Evolutionary conservation across 73 alveolate genomes (phyloP).

Genomic region (Paramecium sexaurelia): DNA sequence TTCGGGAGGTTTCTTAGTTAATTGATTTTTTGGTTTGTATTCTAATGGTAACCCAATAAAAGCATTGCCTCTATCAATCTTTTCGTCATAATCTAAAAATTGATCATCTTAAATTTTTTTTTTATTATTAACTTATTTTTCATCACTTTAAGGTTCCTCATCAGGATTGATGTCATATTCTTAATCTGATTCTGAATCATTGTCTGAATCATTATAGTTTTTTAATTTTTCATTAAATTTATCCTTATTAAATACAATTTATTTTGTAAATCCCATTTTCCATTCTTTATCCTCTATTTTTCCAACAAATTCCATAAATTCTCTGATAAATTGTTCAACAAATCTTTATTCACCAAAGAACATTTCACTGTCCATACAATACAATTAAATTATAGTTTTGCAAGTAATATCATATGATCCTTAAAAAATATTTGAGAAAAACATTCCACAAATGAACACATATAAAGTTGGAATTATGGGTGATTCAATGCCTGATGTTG

Average conservation of each 20-base stretch:
- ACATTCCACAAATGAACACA: slow-evolving; percentile 60
- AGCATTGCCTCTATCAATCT: slow-evolving; percentile 9
- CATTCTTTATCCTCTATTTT: slow-evolving; percentile 49
- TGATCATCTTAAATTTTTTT: slow-evolving; percentile 32
- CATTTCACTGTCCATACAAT: slow-evolving; percentile 65
- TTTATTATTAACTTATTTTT: background rate
- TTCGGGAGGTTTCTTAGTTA: background rate
- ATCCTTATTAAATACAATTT: slow-evolving; percentile 14
- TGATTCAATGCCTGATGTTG: slow-evolving; percentile 39
- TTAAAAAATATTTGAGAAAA: slow-evolving; percentile 59
- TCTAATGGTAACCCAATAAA: slow-evolving; percentile 31
- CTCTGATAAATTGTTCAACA: slow-evolving; percentile 64
- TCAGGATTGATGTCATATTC: background rate
- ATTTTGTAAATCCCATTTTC: slow-evolving; percentile 49
- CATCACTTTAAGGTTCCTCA: slow-evolving; percentile 31
- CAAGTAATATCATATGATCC: slow-evolving; percentile 67
- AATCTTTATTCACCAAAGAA: slow-evolving; percentile 68
- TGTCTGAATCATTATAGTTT: background rate
- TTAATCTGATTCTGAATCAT: slow-evolving; percentile 16
- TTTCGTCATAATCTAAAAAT: slow-evolving; percentile 34
- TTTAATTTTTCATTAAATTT: slow-evolving; percentile 19
- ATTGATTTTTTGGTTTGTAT: background rate
- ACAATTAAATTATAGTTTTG: slow-evolving; percentile 63
- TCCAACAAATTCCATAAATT: slow-evolving; percentile 67
- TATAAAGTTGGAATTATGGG: slow-evolving; percentile 60